Evolutionary conservation across 176 grass and related monocot species (phyloP).

Genomic region (Carex kokanica): DNA sequence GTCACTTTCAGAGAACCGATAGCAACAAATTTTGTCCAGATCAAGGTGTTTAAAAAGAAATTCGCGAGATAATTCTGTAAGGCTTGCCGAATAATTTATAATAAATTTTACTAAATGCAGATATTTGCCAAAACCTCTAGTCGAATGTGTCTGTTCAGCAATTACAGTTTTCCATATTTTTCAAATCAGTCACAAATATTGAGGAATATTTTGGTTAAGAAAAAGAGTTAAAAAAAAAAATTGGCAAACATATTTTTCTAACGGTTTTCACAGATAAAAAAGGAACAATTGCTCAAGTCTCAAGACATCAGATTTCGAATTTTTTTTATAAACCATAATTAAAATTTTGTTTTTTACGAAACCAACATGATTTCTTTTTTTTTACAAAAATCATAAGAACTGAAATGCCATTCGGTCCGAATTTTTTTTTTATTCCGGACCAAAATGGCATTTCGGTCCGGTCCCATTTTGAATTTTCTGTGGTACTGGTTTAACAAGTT

Average conservation of each 20-base stretch:
- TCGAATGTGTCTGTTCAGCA: not conserved
- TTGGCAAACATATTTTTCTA: not conserved
- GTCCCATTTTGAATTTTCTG: too few species aligned
- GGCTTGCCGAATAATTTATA: not conserved
- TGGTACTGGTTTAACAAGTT: too few species aligned
- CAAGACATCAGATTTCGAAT: too few species aligned
- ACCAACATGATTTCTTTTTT: too few species aligned
- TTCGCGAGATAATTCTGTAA: not conserved
- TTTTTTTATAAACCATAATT: too few species aligned
- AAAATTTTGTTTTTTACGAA: too few species aligned
- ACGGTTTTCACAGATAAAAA: not conserved
- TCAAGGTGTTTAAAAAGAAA: not conserved
- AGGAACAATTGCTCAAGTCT: not conserved
- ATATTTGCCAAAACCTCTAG: not conserved
- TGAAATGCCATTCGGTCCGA: too few species aligned
- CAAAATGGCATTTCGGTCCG: too few species aligned
- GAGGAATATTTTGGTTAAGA: not conserved
- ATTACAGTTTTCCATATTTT: not conserved
- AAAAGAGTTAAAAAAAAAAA: not conserved
- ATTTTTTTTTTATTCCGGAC: too few species aligned
- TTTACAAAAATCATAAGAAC: too few species aligned
- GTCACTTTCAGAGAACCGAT: not conserved
- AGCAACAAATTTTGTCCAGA: not conserved
- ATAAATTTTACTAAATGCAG: not conserved
- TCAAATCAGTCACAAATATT: not conserved